phyloP scores from a whole-genome alignment of 345 rosid genomes.

The Euphorbia lathyris region DNA sequence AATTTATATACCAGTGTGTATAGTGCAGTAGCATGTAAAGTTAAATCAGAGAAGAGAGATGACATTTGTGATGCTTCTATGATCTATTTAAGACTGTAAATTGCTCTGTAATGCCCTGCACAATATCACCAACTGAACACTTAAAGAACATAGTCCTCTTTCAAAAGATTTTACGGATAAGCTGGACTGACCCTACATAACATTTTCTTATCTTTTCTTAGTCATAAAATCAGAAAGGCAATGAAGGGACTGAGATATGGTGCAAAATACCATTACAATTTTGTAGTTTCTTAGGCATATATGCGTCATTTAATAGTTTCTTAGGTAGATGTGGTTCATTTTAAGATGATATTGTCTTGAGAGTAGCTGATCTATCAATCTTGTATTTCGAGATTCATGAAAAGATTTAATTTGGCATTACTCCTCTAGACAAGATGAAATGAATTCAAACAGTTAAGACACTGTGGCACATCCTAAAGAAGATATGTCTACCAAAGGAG shows the following conservation, averaged over 20 bases:
- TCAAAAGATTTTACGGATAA: not conserved
- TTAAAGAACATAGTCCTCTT: not conserved
- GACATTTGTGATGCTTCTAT: not conserved
- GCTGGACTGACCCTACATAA: not conserved
- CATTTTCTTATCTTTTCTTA: too few relatives aligned
- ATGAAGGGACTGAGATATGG: not conserved
- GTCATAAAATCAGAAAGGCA: not conserved
- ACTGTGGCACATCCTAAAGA: not conserved
- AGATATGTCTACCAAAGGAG: not conserved
- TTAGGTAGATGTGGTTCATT: not conserved
- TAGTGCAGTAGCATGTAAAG: not conserved
- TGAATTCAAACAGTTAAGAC: not conserved
- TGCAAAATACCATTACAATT: not conserved
- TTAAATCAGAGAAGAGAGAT: too few relatives aligned
- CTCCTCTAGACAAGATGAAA: not conserved
- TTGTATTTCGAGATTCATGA: not conserved
- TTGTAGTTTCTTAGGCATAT: not conserved
- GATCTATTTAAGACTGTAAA: too few relatives aligned
- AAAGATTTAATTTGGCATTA: not conserved
- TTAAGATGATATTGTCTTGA: not conserved
- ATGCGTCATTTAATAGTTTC: not conserved
- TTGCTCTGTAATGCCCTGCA: not conserved
- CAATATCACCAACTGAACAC: not conserved
- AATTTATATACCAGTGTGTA: not conserved
- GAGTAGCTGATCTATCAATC: not conserved